Conservation (phyloP, 306 rosid species). For the Elaeagnus macrophylla region DNA sequence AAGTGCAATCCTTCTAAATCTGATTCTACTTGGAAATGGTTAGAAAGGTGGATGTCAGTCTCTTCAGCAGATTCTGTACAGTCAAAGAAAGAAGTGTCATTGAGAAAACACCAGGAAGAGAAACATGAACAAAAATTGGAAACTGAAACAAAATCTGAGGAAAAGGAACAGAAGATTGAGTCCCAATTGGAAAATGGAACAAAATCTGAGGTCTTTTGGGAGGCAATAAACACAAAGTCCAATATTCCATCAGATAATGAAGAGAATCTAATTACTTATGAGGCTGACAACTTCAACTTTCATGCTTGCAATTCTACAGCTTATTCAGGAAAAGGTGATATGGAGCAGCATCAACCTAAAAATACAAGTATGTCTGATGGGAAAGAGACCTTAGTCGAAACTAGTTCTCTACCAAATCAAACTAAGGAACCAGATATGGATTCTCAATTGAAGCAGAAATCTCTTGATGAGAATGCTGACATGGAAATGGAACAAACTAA, state of each 20-base stretch:
- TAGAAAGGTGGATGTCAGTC: slow-evolving; percentile 90
- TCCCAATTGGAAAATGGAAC: slow-evolving; percentile 28
- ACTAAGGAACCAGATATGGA: slow-evolving; percentile 23
- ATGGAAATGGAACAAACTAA: slow-evolving; percentile 37
- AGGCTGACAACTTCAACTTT: slow-evolving; percentile 37
- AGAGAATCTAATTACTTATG: slow-evolving; percentile 37
- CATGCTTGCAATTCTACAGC: slow-evolving; percentile 33
- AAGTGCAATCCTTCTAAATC: slow-evolving; percentile 76
- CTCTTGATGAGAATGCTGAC: slow-evolving; percentile 37
- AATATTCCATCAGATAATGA: slow-evolving; percentile 44
- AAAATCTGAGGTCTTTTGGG: slow-evolving; percentile 30
- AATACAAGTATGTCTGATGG: slow-evolving; percentile 26
- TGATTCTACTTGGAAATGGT: slow-evolving; percentile 92
- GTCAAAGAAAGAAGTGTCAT: slow-evolving; percentile 19
- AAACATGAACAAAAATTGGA: slow-evolving; percentile 28
- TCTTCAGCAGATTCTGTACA: slow-evolving; percentile 36
- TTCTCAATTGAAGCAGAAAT: slow-evolving; percentile 25
- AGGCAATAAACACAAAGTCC: slow-evolving; percentile 34
- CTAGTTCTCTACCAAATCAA: slow-evolving; percentile 28
- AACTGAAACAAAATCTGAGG: slow-evolving; percentile 11
- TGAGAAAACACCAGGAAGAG: slow-evolving; percentile 31
- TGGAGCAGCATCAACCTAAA: slow-evolving; percentile 38
- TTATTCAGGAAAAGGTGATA: slow-evolving; percentile 21
- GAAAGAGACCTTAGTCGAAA: slow-evolving; percentile 25
- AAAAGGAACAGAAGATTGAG: slow-evolving; percentile 18